Evolutionary conservation across 805 yeast genomes (phyloP), one percentile per base, ranked within the genome.

Genomic region (Yarrowia alimentaria): DNA sequence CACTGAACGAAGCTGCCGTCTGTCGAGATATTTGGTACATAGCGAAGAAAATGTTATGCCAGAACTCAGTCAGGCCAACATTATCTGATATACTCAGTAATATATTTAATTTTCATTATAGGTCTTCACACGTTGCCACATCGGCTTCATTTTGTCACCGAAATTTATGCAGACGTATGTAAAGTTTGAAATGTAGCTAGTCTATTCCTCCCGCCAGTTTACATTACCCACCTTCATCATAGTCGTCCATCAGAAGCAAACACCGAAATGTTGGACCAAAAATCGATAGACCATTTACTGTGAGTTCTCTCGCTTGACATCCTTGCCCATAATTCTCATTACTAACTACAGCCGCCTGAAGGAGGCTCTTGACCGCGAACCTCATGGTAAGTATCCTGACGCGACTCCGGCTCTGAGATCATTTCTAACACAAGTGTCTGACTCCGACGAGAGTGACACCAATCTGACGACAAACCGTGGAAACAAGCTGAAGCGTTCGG

Each of bases 401-500:
- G 1, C 12, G 22, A 17, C 31, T n/a, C n/a, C n/a, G n/a, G n/a
- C n/a, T n/a, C n/a, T n/a, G n/a, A n/a, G n/a, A n/a, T n/a, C n/a
- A n/a, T 16, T 12, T 1, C 50, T 43, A 43, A 43, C 47, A 19
- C 43, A 55, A n/a, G 65, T 61, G 20, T 60, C 63, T 5, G 66
- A 62, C 29, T 61, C 60, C 7, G 65, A 62, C 29, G 60, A 64
- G 12, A 56, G 58, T 9, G 55, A 58, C 32, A 60, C 57, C 7
- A 59, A 53, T 9, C 66, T 69, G 14, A 61, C 67, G 1, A 67
- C 78, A 0, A 80, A 80, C 58, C 67, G 85, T 50, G 85, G 85
- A 8, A 75, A 75, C 54, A 80, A 80, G 60, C 67, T 81, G 25
- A 72, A 77, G 45, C 72, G 73, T 35, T 75, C 75, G 1, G 71